Percentiles rank a stretch among this genome's conserved stretches.
Evolutionary conservation across 768 basidiomycete species (phyloP).

Genomic region (Pleurotus citrinopileatus): DNA sequence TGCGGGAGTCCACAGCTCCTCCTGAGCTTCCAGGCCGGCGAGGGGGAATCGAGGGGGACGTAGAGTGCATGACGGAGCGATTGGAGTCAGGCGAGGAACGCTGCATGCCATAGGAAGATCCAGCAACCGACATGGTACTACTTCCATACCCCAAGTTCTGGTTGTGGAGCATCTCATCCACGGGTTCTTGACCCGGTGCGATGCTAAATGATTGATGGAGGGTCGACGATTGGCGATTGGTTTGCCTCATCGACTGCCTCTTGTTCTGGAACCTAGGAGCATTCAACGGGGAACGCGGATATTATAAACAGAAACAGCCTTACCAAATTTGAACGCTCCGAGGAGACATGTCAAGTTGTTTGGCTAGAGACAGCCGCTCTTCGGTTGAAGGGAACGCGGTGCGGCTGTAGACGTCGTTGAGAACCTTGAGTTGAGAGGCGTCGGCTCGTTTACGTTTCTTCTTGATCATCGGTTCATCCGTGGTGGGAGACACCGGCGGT

Average conservation of each 20-base stretch:
- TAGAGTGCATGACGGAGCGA: slow-evolving; percentile 25
- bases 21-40: slow-evolving; percentile 43
- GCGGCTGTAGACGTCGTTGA: slow-evolving; percentile 77
- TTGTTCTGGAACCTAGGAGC: slow-evolving; percentile 81
- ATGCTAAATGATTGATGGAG: slow-evolving; percentile 51
- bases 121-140: slow-evolving; percentile 28
- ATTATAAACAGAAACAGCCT: slow-evolving; percentile 20
- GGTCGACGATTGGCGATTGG: slow-evolving; percentile 60
- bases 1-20: slow-evolving; percentile 42
- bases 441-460: slow-evolving; percentile 88
- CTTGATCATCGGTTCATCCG: slow-evolving; percentile 73
- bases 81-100: slow-evolving; percentile 39
- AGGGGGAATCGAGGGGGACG: slow-evolving; percentile 32
- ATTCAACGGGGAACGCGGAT: slow-evolving; percentile 17
- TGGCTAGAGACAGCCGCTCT: slow-evolving; percentile 76
- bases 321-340: slow-evolving; percentile 88
- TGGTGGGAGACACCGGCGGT: slow-evolving; percentile 44
- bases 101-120: slow-evolving; percentile 32
- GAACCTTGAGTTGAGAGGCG: slow-evolving; percentile 71
- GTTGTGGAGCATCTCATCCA: slow-evolving; percentile 36
- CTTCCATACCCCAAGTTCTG: slow-evolving; percentile 28
- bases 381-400: slow-evolving; percentile 89
- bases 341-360: slow-evolving; percentile 77
- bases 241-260: slow-evolving; percentile 79
- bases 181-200: slow-evolving; percentile 31